Evolutionary conservation across 139 green algal genomes (phyloP), one percentile per base, ranked within the genome.

Genomic region (Raphidocelis subcapitata): DNA sequence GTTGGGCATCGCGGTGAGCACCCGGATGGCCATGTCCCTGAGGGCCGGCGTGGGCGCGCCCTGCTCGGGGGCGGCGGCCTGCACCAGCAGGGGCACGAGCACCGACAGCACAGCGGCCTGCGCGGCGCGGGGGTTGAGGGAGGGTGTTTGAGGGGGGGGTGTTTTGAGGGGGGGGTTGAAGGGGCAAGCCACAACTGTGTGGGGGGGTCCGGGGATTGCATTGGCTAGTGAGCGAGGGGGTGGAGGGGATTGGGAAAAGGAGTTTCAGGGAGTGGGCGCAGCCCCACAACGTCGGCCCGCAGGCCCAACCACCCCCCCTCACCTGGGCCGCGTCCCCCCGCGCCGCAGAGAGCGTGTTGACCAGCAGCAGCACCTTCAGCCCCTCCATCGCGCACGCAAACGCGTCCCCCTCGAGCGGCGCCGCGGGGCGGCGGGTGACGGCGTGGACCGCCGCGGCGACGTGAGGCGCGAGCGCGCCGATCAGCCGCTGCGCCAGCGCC

Each of bases 331-430:
- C 54, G 31, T 33, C 29, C 12, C 64, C 55, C 37, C 73, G 49
- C 24, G 56, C 41, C 4, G 56, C 64, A 12, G 74, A 62, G 26
- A 79, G 52, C 18, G 68, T 89, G 24, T 65, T 55, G 16, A 70
- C 75, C 65, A 90, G 61, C 61, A 91, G 76, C 23, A 83, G 75
- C 54, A 82, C 60, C 77, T 88, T 90, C 2, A 91, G 72, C 3
- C 36, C 64, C 72, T 88, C 84, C 3, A 73, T 71, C 32, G 83
- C 85, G n/a, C 18, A 44, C 21, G 0, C 46, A 62, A 18, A 10
- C 20, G n/a, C 57, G 0, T 47, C 14, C 33, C 21, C 36, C 63
- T 35, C 63, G 20, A 15, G 20, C 63, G 20, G 10, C 14, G 55
- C 33, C 52, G 31, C 62, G 0, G 5, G 14, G 20, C 52, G 23